Evolutionary conservation across 176 grass and related monocot genomes (phyloP), one percentile per base, ranked within the genome.

Genomic region (Oryza punctata): DNA sequence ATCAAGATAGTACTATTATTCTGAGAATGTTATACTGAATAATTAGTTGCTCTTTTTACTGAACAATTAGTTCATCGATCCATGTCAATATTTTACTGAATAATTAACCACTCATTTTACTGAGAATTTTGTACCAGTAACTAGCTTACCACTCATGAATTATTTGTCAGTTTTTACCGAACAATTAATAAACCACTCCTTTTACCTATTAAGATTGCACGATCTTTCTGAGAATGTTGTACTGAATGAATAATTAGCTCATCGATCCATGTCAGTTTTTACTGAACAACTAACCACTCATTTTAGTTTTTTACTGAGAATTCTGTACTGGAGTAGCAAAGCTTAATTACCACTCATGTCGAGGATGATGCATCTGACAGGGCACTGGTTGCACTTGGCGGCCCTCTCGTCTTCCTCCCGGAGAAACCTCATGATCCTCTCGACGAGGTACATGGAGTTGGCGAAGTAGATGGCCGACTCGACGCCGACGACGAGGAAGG

Each of bases 391-490:
- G 10, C 59, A 61, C 71, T 99, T 90, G 85, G 68, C 63, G 8
- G 81, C 71, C 67, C 59, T 84, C 90, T 99, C 97, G 73, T 99
- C 97, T 89, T 99, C 97, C 67, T 98, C 95, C n/a, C 93, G 61
- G 73, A 96, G 70, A 82, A 47, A 96, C 41, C 93, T 76, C 79
- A 99, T 78, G 72, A 92, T 85, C 84, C 97, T 78, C 79, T 99
- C 97, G 65, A 94, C 91, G 15, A 99, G 75, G 65, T 99, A 99
- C 69, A 70, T 94, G 6, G 88, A 96, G 67, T 99, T 99, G n/a
- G 91, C 81, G 45, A 99, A 99, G 86, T 99, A 99, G 69, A 99
- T 92, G 0, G 97, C 88, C 2, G 96, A 93, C 87, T 98, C 96
- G 1, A 98, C 73, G 78, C 93, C 96, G 72, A 98, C 79, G 80